phyloP scores from a whole-genome alignment of 495 filamentous ascomycete genomes.

The Usnea hakonensis region DNA sequence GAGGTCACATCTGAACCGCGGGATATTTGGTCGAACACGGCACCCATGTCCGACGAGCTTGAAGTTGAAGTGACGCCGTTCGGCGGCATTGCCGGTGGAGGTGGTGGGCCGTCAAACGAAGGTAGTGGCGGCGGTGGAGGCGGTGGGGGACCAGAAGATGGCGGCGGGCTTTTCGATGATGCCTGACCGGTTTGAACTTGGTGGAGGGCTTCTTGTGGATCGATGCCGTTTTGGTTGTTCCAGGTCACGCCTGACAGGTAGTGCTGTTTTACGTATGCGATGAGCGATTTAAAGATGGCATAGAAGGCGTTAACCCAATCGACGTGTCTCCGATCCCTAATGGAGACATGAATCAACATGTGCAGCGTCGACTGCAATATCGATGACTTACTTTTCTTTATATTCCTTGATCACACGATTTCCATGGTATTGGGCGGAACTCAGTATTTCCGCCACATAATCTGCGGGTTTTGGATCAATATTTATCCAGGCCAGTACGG shows the following conservation, averaged over 20 bases:
- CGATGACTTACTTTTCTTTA: constrained; percentile 72
- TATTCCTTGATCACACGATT: constrained; percentile 83
- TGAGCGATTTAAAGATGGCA: constrained; percentile 71
- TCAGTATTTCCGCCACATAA: constrained; percentile 68
- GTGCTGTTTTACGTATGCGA: constrained; percentile 72
- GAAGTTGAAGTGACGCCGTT: constrained; percentile 25
- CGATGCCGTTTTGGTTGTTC: constrained; percentile 71
- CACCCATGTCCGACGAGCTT: constrained; percentile 53
- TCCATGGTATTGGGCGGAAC: constrained; percentile 79
- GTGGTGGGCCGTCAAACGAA: constrained; percentile 54
- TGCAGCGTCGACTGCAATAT: neutral
- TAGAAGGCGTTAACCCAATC: constrained; percentile 87
- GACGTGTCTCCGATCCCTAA: constrained; percentile 66
- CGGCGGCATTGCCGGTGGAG: constrained; percentile 66
- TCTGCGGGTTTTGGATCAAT: constrained; percentile 71
- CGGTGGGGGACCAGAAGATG: constrained; percentile 40
- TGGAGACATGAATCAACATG: constrained; percentile 1
- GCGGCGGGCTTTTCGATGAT: constrained; percentile 23
- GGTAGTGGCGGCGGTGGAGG: constrained; percentile 54
- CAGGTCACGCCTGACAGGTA: constrained; percentile 74
- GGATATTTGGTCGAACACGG: constrained; percentile 87
- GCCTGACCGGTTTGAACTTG: constrained; percentile 47
- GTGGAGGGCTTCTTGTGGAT: constrained; percentile 61
- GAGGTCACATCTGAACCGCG: constrained; percentile 78
- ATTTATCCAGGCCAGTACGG: constrained; percentile 76